Conservation (phyloP, 192 early-diverging fungal genomes). For the Phlyctochytrium planicorne region DNA sequence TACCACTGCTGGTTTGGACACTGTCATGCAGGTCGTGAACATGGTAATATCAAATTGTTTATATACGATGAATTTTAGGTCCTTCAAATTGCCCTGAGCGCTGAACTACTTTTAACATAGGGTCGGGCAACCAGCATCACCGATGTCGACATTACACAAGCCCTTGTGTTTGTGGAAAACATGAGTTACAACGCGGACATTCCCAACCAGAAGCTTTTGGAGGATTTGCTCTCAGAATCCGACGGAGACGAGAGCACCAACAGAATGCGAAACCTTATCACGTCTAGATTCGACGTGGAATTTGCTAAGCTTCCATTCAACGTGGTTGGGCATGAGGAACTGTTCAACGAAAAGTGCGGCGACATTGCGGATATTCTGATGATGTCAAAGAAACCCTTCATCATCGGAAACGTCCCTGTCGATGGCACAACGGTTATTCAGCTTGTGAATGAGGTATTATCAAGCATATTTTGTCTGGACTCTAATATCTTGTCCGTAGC, state of each 20-base stretch:
- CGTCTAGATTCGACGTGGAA: slow-evolving; percentile 36
- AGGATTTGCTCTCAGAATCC: slow-evolving; percentile 44
- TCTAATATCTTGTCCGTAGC: slow-evolving; percentile 16
- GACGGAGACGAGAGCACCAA: slow-evolving; percentile 57
- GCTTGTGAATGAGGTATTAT: slow-evolving; percentile 46
- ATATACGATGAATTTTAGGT: no score
- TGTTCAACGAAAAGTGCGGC: slow-evolving; percentile 28
- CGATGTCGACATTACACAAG: slow-evolving; percentile 41
- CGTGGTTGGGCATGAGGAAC: not conserved
- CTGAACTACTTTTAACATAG: no score
- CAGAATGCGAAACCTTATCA: slow-evolving; percentile 43
- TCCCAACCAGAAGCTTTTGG: slow-evolving; percentile 36
- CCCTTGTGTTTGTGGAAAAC: slow-evolving; percentile 51
- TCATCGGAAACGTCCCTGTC: slow-evolving; percentile 42
- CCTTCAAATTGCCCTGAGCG: no score
- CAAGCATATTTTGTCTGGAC: no score
- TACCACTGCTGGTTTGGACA: slow-evolving; percentile 54
- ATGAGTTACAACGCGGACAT: slow-evolving; percentile 55
- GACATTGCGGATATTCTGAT: slow-evolving; percentile 35
- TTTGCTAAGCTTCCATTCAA: slow-evolving; percentile 51
- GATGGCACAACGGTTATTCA: slow-evolving; percentile 45
- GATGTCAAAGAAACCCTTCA: slow-evolving; percentile 37
- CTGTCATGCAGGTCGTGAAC: slow-evolving; percentile 58
- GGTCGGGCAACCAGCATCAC: slow-evolving; percentile 34
- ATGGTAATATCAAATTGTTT: slow-evolving; percentile 34